Percentiles rank a stretch among this genome's conserved stretches.
These are phyloP conservation scores for Corymbia citriodora DNA, from an alignment of 441 rosid species.

Conservation along the genomic window DNA sequence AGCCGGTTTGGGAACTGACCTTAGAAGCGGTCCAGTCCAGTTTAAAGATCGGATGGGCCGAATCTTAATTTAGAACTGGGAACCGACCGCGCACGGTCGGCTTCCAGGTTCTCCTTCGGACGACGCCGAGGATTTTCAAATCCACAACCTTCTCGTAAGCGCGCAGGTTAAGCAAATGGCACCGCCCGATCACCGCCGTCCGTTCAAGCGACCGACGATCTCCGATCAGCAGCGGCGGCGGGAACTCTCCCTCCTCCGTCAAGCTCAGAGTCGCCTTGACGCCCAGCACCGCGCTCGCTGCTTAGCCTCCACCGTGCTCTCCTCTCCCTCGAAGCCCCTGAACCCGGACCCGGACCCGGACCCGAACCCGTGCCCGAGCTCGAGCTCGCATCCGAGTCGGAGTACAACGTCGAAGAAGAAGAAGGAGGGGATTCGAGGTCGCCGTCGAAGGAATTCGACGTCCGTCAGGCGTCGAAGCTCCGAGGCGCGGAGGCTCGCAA, in stretches of 20 bases:
- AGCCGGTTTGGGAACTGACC: too few relatives aligned
- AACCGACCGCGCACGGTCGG: background rate
- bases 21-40: too few relatives aligned
- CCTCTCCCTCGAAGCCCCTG: conserved; percentile 48
- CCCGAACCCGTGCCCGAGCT: conserved; percentile 19
- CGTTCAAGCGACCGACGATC: conserved; percentile 72
- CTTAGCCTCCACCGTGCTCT: conserved; percentile 70
- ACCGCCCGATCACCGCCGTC: conserved; percentile 75
- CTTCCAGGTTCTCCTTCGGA: background rate
- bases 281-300: conserved; percentile 87
- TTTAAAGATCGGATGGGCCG: too few relatives aligned
- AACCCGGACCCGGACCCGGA: conserved; percentile 30
- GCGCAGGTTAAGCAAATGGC: conserved; percentile 39
- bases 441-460: conserved; percentile 38
- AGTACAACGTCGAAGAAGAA: background rate
- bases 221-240: conserved; percentile 88
- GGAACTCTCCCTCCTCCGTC: conserved; percentile 72
- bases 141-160: background rate
- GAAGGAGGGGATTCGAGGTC: background rate
- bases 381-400: conserved; percentile 1
- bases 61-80: too few relatives aligned
- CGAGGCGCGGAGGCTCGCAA: conserved; percentile 71
- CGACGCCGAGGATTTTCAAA: background rate
- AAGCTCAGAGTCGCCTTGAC: conserved; percentile 70
- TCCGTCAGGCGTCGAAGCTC: conserved; percentile 59